Conservation (phyloP, 2,329 filamentous ascomycete species). For the Huntiella decipiens region DNA sequence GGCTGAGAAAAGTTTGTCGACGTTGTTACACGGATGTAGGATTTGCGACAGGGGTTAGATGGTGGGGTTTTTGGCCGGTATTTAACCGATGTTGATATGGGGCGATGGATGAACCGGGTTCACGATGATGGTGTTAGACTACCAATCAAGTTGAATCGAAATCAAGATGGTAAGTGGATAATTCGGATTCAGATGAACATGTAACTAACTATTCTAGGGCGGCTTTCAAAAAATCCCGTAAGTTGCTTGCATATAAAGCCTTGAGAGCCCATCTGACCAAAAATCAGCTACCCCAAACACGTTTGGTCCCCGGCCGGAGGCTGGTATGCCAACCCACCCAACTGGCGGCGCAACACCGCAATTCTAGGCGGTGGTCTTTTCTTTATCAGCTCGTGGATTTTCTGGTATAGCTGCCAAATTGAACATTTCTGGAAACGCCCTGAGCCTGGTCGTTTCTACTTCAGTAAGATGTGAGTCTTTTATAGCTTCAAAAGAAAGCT, state of each 20-base stretch:
- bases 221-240: constrained; percentile 10
- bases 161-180: no score
- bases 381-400: constrained; percentile 48
- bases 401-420: constrained; percentile 53
- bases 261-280: constrained; percentile 11
- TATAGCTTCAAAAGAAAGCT: neutral
- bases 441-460: constrained; percentile 58
- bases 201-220: neutral
- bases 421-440: constrained; percentile 61
- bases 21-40: no score
- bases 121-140: no score
- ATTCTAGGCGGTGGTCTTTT: constrained; percentile 50
- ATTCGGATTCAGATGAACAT: no score
- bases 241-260: neutral
- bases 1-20: no score
- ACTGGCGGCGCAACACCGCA: constrained; percentile 87
- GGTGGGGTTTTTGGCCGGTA: no score
- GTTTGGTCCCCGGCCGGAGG: constrained; percentile 97
- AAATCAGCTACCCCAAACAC: constrained; percentile 81
- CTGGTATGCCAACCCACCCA: constrained; percentile 87
- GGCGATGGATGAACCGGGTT: no score
- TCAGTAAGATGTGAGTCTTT: constrained; percentile 59
- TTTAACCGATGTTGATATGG: no score
- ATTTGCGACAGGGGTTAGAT: no score
- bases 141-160: no score